Evolutionary conservation across 1,284 basidiomycete genomes (phyloP).

Genomic region (Melampsora americana): DNA sequence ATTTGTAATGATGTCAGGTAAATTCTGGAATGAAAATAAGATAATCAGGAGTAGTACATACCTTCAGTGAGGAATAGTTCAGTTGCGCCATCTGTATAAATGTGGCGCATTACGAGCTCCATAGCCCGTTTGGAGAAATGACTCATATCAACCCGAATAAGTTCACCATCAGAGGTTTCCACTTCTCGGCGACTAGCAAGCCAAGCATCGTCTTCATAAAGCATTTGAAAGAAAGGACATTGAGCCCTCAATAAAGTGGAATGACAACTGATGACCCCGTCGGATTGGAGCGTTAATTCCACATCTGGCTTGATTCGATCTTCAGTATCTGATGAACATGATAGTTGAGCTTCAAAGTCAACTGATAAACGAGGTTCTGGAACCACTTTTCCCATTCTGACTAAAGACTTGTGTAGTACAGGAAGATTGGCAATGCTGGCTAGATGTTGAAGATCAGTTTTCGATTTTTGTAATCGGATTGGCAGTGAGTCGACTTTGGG

Average conservation of each 20-base stretch:
- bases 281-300: constrained; percentile 70
- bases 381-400: constrained; percentile 51
- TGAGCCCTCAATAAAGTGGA: constrained; percentile 75
- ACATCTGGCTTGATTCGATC: constrained; percentile 63
- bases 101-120: constrained; percentile 70
- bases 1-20: constrained; percentile 11
- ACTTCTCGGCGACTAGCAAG: constrained; percentile 64
- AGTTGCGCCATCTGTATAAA: constrained; percentile 73
- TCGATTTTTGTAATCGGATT: constrained; percentile 62
- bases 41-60: constrained; percentile 56
- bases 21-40: constrained; percentile 30
- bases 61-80: constrained; percentile 66
- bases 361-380: constrained; percentile 58
- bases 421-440: constrained; percentile 63
- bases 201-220: constrained; percentile 83
- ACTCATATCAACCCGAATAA: constrained; percentile 65
- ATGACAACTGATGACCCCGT: constrained; percentile 65
- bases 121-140: constrained; percentile 75
- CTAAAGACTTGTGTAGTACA: constrained; percentile 59
- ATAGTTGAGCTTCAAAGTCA: constrained; percentile 56
- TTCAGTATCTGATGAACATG: constrained; percentile 32
- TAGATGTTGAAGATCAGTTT: constrained; percentile 62
- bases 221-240: constrained; percentile 78
- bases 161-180: constrained; percentile 54
- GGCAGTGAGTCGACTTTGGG: constrained; percentile 55